Conservation (phyloP, 257 asterid species). For the Solanum virginianum region DNA sequence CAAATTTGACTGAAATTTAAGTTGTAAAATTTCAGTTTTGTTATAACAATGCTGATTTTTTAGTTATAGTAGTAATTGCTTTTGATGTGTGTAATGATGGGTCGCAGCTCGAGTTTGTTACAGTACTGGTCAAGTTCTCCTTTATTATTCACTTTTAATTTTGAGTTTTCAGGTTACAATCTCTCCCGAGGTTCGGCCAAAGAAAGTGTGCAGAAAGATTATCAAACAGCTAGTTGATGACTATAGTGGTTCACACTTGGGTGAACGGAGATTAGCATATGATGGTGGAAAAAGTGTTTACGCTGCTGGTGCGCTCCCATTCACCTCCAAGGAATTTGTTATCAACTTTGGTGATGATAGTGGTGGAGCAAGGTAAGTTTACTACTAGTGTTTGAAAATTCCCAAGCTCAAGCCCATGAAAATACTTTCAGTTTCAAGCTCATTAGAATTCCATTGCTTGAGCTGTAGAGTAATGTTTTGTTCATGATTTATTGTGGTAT, state of each 20-base stretch:
- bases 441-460: not conserved
- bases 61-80: not conserved
- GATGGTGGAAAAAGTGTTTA: constrained; percentile 73
- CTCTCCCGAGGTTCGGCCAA: constrained; percentile 50
- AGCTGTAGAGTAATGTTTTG: not conserved
- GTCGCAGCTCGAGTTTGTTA: not conserved
- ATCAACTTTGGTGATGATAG: constrained; percentile 25
- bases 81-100: not conserved
- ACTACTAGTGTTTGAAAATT: not conserved
- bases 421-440: not conserved
- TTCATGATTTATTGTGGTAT: not conserved
- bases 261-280: constrained; percentile 33
- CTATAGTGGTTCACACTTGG: constrained; percentile 27
- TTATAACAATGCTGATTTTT: not conserved
- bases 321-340: constrained; percentile 45
- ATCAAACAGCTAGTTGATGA: constrained; percentile 16
- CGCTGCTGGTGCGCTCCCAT: constrained; percentile 61
- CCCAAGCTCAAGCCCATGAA: not conserved
- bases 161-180: constrained; percentile 36
- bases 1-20: not conserved
- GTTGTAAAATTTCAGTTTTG: not conserved
- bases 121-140: not conserved
- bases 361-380: constrained; percentile 19
- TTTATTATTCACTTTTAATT: not conserved
- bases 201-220: constrained; percentile 37